Evolutionary conservation across 2,329 filamentous ascomycete genomes (phyloP), one percentile per base, ranked within the genome.

Genomic region (Hymenoscyphus scutula): DNA sequence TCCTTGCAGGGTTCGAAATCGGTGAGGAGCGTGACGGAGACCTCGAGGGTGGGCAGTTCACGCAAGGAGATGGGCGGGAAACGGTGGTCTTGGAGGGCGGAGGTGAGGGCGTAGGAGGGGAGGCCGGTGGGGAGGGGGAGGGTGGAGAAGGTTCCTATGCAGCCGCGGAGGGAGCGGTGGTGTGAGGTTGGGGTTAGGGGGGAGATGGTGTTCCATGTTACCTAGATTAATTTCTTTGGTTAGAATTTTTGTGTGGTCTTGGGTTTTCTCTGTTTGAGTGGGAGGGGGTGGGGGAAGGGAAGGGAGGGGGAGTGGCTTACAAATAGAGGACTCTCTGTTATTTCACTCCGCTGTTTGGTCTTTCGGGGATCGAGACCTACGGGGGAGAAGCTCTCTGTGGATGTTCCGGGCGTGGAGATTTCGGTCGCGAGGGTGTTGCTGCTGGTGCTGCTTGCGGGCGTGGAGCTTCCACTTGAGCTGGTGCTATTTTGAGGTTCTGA

Each of bases 131-230:
- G 82, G 13, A 99, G 84, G 57, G 89, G 85, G 71, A 91, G 86
- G 1, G 87, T 76, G 72, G 93, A 90, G 73, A 98, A 99, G 2
- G 94, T 99, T 69, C 95, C 95, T 74, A 99, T 98, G 80, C 95
- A 99, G 64, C 95, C 95, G 64, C 95, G 89, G 51, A 99, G 84
- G 27, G 83, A 84, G 3, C 59, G 32, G 34, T 41, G 27, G 51
- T 53, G 29, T 34, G 45, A 62, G 55, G 61, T 61, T 23, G 72
- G 73, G 25, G 45, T 48, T 25, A 48, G 45, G 11, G 80, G 76
- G 7, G 84, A 86, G 60, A 92, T 70, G 0, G 85, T 91, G 78
- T 97, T 96, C 93, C 94, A 98, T 7, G 72, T 74, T 57, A 63
- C 58, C 62, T 63, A 37, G 54, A 17, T 54, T 54, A 54, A 23